Base-by-base conservation (phyloP, 441 rosid genomes). In the Mallotus japonicus region DNA sequence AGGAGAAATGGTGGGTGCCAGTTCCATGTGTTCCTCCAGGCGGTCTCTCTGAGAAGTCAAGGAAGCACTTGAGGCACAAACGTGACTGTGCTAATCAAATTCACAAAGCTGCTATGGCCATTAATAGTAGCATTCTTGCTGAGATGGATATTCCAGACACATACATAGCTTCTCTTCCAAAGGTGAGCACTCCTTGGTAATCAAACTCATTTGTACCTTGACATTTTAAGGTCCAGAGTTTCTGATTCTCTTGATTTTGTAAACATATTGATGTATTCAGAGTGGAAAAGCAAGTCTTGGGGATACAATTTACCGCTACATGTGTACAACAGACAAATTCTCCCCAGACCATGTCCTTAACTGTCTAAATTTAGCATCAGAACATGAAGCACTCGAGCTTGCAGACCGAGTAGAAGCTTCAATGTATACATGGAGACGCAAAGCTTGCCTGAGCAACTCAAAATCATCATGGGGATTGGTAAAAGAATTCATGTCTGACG, bases 1-100 rank as follows among this genome's bases (percentile, higher is more conserved):
- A 92, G 74, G 98, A 93, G 60, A 96, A 93, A 82, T 96, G 99
- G 99, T 96, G 99, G 99, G 90, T 96, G 17, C 98, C 99, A 0
- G 89, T 96, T 71, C 99, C 99, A 68, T 87, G 93, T 60, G 89
- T 96, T 66, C 90, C 97, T 64, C 81, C 86, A 1, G 89, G 85
- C 64, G 98, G 98, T 50, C 90, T 96, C 58, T 77, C 78, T 51
- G 98, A 96, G 61, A 70, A 81, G 70, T 86, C 93, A 50, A 87
- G 97, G 77, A 96, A 93, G 83, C 87, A 88, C 73, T 75, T 93
- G 84, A 88, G 88, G 69, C 91, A 96, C 80, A 92, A 79, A 76
- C 94, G 97, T 1, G 94, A 92, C 76, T 87, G 93, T 74, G 86
- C 97, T 12, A 89, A 86, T 73, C 99, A 96, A 80, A 93, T 93